Conservation (phyloP, 2,329 filamentous ascomycete species). For the Fusarium agapanthi region DNA sequence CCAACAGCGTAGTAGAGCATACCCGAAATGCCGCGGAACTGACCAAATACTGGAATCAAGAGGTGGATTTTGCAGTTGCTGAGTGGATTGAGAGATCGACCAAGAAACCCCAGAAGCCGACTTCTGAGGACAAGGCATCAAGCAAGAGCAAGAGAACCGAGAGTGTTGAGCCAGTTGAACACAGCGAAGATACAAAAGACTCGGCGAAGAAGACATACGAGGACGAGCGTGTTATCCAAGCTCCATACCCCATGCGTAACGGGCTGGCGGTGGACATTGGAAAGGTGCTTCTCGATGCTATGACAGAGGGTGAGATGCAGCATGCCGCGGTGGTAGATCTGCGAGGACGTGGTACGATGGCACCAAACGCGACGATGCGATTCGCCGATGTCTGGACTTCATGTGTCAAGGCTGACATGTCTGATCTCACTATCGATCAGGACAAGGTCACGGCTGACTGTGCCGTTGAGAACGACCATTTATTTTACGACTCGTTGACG, state of each 20-base stretch:
- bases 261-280: constrained; percentile 54
- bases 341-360: constrained; percentile 52
- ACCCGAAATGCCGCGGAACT: constrained; percentile 63
- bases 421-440: constrained; percentile 22
- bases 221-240: constrained; percentile 38
- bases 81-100: constrained; percentile 56
- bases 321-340: constrained; percentile 53
- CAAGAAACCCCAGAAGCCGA: constrained; percentile 50
- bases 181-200: constrained; percentile 4
- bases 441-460: constrained; percentile 45
- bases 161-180: constrained; percentile 3
- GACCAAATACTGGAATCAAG: constrained; percentile 59
- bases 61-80: constrained; percentile 51
- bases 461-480: constrained; percentile 54
- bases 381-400: constrained; percentile 56
- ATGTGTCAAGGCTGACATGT: constrained; percentile 46
- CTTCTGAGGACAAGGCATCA: constrained; percentile 31
- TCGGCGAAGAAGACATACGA: constrained; percentile 16
- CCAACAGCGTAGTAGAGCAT: constrained; percentile 60
- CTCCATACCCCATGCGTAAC: constrained; percentile 51
- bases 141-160: constrained; percentile 21
- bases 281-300: constrained; percentile 53
- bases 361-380: constrained; percentile 44
- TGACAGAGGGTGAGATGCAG: constrained; percentile 59
- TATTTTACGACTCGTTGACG: constrained; percentile 63